Conservation (phyloP, 805 yeast species). For the Yarrowia divulgata region DNA sequence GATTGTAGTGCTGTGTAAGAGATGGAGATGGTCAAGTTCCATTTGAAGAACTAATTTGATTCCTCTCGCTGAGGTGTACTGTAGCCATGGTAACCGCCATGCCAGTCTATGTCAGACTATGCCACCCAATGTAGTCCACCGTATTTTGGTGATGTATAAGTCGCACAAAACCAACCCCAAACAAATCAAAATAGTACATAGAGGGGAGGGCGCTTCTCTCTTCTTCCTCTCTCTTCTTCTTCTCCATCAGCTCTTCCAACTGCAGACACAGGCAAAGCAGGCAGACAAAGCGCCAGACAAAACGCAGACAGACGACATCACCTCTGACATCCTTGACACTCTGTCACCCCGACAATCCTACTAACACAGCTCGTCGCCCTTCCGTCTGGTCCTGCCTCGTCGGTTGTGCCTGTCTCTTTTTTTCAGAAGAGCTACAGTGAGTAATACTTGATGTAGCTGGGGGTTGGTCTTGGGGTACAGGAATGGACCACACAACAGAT, state of each 20-base stretch:
- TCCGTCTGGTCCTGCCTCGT: background rate
- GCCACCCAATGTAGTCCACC: background rate
- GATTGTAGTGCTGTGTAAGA: background rate
- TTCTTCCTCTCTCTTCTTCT: background rate
- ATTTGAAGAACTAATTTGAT: no score
- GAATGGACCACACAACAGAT: background rate
- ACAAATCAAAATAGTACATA: background rate
- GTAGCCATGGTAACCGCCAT: no score
- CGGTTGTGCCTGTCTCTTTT: background rate
- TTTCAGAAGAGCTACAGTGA: background rate
- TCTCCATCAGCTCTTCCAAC: background rate
- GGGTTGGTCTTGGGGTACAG: background rate
- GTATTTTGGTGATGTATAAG: background rate
- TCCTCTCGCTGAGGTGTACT: no score
- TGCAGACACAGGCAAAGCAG: background rate
- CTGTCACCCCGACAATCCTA: background rate
- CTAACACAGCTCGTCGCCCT: background rate
- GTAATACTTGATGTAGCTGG: background rate
- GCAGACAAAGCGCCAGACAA: no score
- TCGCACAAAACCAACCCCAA: background rate
- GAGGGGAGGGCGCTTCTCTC: background rate
- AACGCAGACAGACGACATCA: background rate
- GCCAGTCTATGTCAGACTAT: no score
- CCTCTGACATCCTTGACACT: background rate
- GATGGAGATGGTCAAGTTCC: no score